These are phyloP conservation scores for Bacterosira constricta DNA, from an alignment of 108 stramenopile species.

Conservation along the genomic window DNA sequence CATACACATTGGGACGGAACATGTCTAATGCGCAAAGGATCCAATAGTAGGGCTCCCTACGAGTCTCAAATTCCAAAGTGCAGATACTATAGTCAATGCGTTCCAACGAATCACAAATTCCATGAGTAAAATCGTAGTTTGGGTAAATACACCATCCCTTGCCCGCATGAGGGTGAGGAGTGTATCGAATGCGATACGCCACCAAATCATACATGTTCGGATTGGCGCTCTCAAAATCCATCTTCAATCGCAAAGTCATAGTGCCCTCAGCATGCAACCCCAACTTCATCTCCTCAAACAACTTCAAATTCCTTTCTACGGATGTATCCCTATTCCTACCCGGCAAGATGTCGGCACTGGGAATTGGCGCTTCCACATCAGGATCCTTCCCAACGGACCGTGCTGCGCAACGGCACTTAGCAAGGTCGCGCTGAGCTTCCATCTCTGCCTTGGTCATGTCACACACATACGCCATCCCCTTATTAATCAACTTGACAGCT, in stretches of 20 bases:
- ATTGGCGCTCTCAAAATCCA: slow-evolving; percentile 95
- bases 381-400: slow-evolving; percentile 71
- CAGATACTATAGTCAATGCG: slow-evolving; percentile 99
- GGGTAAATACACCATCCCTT: slow-evolving; percentile 99
- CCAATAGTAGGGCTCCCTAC: slow-evolving; percentile 98
- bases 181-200: slow-evolving; percentile 96
- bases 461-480: slow-evolving; percentile 97
- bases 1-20: slow-evolving; percentile 94
- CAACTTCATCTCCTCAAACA: slow-evolving; percentile 94
- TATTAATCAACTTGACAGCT: slow-evolving; percentile 88
- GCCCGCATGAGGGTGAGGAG: slow-evolving; percentile 95
- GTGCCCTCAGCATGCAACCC: slow-evolving; percentile 92
- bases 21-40: slow-evolving; percentile 95
- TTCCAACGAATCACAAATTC: slow-evolving; percentile 96
- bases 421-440: slow-evolving; percentile 90
- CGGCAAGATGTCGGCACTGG: slow-evolving; percentile 69
- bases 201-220: slow-evolving; percentile 97
- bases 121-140: slow-evolving; percentile 98
- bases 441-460: slow-evolving; percentile 96
- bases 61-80: slow-evolving; percentile 98
- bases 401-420: slow-evolving; percentile 74
- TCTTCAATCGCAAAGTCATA: slow-evolving; percentile 96
- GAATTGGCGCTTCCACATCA: slow-evolving; percentile 73
- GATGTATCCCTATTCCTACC: slow-evolving; percentile 91
- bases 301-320: slow-evolving; percentile 86